A percentile compares a stretch with the other conserved stretches of the same genome.
Evolutionary conservation across 2,329 filamentous ascomycete species (phyloP).

Genomic region (Phyllosticta capitalensis): DNA sequence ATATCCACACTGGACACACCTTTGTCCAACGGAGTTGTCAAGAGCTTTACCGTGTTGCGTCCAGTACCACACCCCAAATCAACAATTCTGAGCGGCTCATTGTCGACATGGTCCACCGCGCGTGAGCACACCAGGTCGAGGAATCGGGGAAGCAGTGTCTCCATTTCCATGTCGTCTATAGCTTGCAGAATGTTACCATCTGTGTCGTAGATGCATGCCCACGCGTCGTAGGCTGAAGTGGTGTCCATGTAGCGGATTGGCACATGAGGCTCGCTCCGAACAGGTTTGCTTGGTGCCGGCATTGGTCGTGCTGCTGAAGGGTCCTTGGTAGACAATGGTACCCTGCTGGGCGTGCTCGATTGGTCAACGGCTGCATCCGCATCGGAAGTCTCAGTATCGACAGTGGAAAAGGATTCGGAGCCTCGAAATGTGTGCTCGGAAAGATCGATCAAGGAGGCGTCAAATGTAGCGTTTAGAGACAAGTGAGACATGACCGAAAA

Average conservation of each 20-base stretch:
- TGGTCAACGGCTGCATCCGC: conserved; percentile 6
- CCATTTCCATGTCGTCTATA: conserved; percentile 50
- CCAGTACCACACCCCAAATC: conserved; percentile 59
- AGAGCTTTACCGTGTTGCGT: conserved; percentile 49
- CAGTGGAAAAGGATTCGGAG: conserved; percentile 25
- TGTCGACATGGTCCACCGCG: conserved; percentile 9
- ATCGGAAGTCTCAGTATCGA: conserved; percentile 23
- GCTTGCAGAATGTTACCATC: conserved; percentile 59
- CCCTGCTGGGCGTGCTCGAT: neutral
- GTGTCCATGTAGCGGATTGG: conserved; percentile 30
- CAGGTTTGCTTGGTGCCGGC: neutral
- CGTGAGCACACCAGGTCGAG: conserved; percentile 23
- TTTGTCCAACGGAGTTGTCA: conserved; percentile 22
- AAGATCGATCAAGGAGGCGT: conserved; percentile 27
- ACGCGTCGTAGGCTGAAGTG: conserved; percentile 39
- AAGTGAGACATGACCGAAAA: conserved; percentile 25
- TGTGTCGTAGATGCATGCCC: conserved; percentile 51
- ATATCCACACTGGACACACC: conserved; percentile 25
- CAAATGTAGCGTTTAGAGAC: conserved; percentile 28
- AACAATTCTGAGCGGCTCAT: conserved; percentile 35
- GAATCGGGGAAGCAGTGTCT: conserved; percentile 41
- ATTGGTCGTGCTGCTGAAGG: too few species aligned
- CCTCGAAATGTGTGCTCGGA: neutral
- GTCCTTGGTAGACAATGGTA: too few species aligned
- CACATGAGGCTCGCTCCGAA: conserved; percentile 1